These are phyloP conservation scores for Nemania abortiva DNA, from an alignment of 2,329 filamentous ascomycete genomes.

Conservation along the genomic window DNA sequence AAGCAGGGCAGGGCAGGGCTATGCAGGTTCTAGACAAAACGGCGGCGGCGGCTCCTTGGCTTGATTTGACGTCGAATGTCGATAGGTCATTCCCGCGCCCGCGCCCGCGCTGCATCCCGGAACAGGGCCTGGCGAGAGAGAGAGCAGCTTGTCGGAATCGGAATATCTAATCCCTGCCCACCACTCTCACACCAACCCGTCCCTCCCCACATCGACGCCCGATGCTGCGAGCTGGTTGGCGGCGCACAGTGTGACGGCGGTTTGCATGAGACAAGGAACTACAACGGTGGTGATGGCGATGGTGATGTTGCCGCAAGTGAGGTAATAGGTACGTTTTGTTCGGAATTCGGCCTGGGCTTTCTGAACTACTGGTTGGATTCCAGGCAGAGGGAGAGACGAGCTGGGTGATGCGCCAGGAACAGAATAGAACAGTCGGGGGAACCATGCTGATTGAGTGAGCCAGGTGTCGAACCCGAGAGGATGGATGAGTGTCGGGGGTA, in stretches of 20 bases:
- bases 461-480: not conserved
- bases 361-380: not conserved
- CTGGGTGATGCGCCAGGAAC: not conserved
- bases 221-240: slow-evolving; percentile 8
- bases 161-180: slow-evolving; percentile 14
- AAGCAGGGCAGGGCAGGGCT: not conserved
- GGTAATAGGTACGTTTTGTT: not conserved
- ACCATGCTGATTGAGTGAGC: not conserved
- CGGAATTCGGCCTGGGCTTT: not conserved
- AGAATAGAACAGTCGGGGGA: not conserved
- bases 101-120: not conserved
- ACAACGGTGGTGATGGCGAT: no score
- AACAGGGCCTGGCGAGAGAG: not conserved
- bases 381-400: not conserved
- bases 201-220: not conserved
- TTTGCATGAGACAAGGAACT: not conserved
- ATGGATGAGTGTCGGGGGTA: not conserved
- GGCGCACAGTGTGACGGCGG: not conserved
- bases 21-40: not conserved
- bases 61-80: not conserved
- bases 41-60: no score
- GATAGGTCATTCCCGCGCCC: not conserved
- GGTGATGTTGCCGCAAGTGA: not conserved
- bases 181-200: not conserved
- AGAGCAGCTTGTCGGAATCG: not conserved